Evolutionary conservation across 139 green algal species (phyloP).

Genomic region (Parachlorella kessleri): DNA sequence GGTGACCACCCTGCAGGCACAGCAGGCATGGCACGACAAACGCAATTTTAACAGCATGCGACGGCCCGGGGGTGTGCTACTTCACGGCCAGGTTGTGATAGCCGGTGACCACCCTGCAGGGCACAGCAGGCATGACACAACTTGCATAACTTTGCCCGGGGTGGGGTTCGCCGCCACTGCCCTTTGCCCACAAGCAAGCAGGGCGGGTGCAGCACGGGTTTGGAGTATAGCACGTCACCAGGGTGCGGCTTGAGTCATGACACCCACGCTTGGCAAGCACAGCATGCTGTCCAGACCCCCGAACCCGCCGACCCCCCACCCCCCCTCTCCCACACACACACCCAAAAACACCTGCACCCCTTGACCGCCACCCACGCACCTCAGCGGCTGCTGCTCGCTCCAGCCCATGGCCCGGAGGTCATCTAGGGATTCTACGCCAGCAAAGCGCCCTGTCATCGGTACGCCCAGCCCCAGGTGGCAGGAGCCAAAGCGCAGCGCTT

Average conservation of each 20-base stretch:
- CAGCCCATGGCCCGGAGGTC: constrained; percentile 84
- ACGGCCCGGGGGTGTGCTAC: too few relatives aligned
- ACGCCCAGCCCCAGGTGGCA: constrained; percentile 96
- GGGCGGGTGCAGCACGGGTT: too few relatives aligned
- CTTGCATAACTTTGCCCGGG: too few relatives aligned
- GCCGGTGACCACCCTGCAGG: constrained; percentile 23
- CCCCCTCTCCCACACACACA: not conserved
- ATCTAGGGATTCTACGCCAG: constrained; percentile 73
- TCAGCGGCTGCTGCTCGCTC: constrained; percentile 75
- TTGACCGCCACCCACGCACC: too few relatives aligned
- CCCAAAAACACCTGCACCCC: not conserved
- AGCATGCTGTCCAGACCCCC: not conserved
- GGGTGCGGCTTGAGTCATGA: too few relatives aligned
- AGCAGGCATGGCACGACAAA: too few relatives aligned
- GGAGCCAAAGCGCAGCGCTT: constrained; percentile 90
- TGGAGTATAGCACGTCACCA: too few relatives aligned
- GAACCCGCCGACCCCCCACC: not conserved
- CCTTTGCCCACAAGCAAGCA: too few relatives aligned
- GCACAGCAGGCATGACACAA: not conserved
- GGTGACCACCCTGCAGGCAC: constrained; percentile 63
- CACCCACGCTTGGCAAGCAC: too few relatives aligned
- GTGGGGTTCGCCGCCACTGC: too few relatives aligned
- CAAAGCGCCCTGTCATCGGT: constrained; percentile 75
- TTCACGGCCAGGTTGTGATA: constrained; percentile 61
- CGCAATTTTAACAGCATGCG: too few relatives aligned